Evolutionary conservation across 305 asterid genomes (phyloP), one percentile per base, ranked within the genome.

Genomic region (Ruellia speciosa): DNA sequence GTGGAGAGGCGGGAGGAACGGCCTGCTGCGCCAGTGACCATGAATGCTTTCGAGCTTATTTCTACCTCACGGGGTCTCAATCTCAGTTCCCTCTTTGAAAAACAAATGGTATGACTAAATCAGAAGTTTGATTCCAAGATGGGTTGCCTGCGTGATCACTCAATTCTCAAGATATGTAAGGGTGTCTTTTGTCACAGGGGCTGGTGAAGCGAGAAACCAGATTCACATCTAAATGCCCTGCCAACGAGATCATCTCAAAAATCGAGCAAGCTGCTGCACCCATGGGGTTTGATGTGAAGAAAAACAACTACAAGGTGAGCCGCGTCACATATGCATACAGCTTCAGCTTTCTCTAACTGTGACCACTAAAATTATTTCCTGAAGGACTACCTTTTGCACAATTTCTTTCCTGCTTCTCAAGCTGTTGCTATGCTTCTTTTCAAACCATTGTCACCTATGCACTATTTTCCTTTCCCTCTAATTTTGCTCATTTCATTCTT

Each of bases 41-140:
- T 92, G 99, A 92, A 92, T 49, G 99, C 97, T 7, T 86, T 88
- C 58, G 96, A 92, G 78, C 95, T 88, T 55, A 86, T 92, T 60
- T 86, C 97, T 55, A 88, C 85, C 58, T 88, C 97, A 35, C 94
- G 88, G 85, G 97, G 97, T 71, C 93, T 92, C 70, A 84, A 86
- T 77, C 87, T 92, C 62, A 78, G 86, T 71, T 71, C 82, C 68
- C 94, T 92, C 45, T 92, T 88, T 66, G 99, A 88, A 77, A 88
- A 86, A 67, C 90, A 85, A 74, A 84, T 90, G 95, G 96, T 90
- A 52, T 3, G 80, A 47, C 65, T 48, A 33, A n/a, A n/a, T n/a
- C n/a, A n/a, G n/a, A n/a, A n/a, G n/a, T n/a, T n/a, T n/a, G n/a
- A n/a, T n/a, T n/a, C n/a, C n/a, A n/a, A n/a, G n/a, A n/a, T n/a